Evolutionary conservation across 345 rosid species (phyloP).

Genomic region (Syzygium aqueum): DNA sequence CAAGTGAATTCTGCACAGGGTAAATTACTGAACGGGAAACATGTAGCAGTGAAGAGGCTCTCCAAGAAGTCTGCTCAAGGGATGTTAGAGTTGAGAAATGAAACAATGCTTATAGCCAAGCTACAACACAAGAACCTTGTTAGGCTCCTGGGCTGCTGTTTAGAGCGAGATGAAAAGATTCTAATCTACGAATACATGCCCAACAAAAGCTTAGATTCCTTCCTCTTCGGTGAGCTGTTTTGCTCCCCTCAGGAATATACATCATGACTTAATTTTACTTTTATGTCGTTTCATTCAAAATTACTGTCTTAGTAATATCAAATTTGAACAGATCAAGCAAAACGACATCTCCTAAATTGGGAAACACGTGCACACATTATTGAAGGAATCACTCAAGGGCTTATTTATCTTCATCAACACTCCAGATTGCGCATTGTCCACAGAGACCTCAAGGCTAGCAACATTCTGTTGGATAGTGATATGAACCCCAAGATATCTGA

Average conservation of each 20-base stretch:
- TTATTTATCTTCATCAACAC: constrained; percentile 42
- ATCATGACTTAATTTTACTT: neutral
- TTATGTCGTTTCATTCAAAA: neutral
- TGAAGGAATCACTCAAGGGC: constrained; percentile 38
- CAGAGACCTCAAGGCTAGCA: constrained; percentile 32
- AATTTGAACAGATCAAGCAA: constrained; percentile 14
- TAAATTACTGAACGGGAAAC: constrained; percentile 12
- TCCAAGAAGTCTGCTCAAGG: constrained; percentile 24
- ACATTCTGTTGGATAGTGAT: constrained; percentile 15
- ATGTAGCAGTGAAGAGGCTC: constrained; percentile 23
- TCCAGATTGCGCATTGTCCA: constrained; percentile 37
- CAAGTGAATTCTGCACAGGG: constrained; percentile 4
- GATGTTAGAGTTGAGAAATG: constrained; percentile 18
- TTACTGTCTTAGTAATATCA: neutral
- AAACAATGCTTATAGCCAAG: constrained; percentile 13
- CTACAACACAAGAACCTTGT: constrained; percentile 31
- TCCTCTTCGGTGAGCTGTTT: constrained; percentile 14
- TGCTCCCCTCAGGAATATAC: neutral
- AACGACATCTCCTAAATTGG: constrained; percentile 17
- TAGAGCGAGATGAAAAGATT: constrained; percentile 16
- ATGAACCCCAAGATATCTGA: constrained; percentile 29
- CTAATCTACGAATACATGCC: constrained; percentile 28
- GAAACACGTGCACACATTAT: constrained; percentile 13
- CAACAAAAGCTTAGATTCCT: constrained; percentile 24
- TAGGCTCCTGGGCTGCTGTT: constrained; percentile 25